Evolutionary conservation across 2,329 filamentous ascomycete species (phyloP).

Genomic region (Exophiala spinifera): DNA sequence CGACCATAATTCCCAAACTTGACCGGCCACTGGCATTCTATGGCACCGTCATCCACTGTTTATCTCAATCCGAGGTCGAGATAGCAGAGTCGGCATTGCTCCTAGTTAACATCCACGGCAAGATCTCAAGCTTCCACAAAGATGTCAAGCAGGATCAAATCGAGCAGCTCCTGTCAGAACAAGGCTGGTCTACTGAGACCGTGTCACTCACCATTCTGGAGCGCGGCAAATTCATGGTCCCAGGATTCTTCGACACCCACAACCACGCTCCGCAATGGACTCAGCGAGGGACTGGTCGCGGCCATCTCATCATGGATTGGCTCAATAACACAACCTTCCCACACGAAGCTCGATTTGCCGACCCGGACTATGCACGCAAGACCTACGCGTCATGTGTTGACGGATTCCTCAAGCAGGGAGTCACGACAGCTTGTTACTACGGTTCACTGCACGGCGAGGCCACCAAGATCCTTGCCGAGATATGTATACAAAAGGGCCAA

Average conservation of each 20-base stretch:
- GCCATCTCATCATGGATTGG: conserved; percentile 54
- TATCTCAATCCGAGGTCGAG: conserved; percentile 33
- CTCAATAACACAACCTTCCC: conserved; percentile 63
- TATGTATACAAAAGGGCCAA: conserved; percentile 54
- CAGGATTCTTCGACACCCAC: conserved; percentile 64
- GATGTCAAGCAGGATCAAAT: conserved; percentile 18
- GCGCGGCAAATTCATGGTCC: conserved; percentile 49
- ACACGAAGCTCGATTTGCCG: conserved; percentile 59
- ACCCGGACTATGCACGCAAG: conserved; percentile 51
- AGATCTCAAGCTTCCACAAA: conserved; percentile 28
- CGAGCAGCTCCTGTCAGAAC: background rate
- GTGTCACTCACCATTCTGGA: conserved; percentile 8
- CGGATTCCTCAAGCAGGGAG: conserved; percentile 60
- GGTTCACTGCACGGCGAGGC: conserved; percentile 55
- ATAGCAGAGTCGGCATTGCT: conserved; percentile 37
- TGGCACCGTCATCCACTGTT: conserved; percentile 44
- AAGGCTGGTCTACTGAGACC: background rate
- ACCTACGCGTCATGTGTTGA: conserved; percentile 54
- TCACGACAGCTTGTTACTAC: conserved; percentile 63
- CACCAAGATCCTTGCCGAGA: conserved; percentile 56
- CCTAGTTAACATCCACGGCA: conserved; percentile 4
- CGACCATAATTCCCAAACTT: background rate
- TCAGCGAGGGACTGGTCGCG: conserved; percentile 45
- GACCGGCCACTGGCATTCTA: conserved; percentile 33
- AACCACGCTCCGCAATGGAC: conserved; percentile 62